Evolutionary conservation across 2,329 filamentous ascomycete genomes (phyloP), one percentile per base, ranked within the genome.

Genomic region (Claviceps pazoutovae): DNA sequence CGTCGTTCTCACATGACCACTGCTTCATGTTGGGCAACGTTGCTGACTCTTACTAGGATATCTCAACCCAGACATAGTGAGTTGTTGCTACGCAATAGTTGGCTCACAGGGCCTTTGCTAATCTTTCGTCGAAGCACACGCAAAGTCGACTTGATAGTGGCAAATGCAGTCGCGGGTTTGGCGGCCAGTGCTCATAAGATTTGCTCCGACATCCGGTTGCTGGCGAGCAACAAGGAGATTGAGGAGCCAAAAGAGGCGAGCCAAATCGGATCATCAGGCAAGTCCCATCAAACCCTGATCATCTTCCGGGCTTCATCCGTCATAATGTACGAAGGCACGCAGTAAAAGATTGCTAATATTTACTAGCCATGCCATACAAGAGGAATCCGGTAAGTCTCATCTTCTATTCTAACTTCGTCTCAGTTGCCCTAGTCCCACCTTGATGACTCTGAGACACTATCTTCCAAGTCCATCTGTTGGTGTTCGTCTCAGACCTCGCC

Each of bases 161-260:
- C 83, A 60, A 90, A 93, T 62, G 87, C 86, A n/a, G 72, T 95
- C 37, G 75, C 78, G 36, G 86, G 82, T 1, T 81, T 95, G 49
- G 89, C 86, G 23, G 77, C 87, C n/a, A 88, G 87, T 0, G 86
- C 81, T 0, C 61, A 63, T 62, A 80, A 83, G 54, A 90, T 94
- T 55, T 78, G 80, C 48, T 75, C 76, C 46, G 86, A 91, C 60
- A 85, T 93, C 57, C 76, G 86, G 48, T 83, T 87, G 62, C 72
- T 91, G 47, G 83, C 84, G 5, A 74, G 77, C 61, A 77, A 82
- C 69, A 94, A 95, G 74, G 88, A 94, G 67, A 73, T 93, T 53
- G 89, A 94, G 63, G 86, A 90, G 72, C 87, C 86, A 0, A 87
- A 88, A 59, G 86, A 90, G 70, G 81, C 80, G 60, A 78, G 82